Conservation (phyloP, 2,329 filamentous ascomycete genomes). For the Endoconidiophora polonica region DNA sequence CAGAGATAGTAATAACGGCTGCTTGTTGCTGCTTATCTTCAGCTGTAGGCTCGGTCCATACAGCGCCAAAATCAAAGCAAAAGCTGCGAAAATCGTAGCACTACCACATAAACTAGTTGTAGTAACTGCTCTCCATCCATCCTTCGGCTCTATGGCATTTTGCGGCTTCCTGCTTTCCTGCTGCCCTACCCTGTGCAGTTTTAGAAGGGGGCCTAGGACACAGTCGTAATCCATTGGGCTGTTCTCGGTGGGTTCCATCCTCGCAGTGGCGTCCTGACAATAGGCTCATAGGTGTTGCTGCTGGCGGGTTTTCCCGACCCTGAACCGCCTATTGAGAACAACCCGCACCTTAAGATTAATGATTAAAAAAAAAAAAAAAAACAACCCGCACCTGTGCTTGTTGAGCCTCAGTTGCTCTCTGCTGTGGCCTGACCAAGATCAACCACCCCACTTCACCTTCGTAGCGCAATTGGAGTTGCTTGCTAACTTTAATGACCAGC, state of each 20-base stretch:
- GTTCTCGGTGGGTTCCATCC: no score
- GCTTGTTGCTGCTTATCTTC: no score
- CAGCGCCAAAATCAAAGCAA: no score
- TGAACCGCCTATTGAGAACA: neutral
- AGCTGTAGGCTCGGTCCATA: no score
- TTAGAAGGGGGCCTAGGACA: no score
- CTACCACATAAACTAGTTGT: neutral
- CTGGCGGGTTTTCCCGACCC: conserved; percentile 15
- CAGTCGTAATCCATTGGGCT: no score
- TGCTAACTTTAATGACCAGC: neutral
- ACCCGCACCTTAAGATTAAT: no score
- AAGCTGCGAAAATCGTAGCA: neutral
- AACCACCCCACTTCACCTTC: neutral
- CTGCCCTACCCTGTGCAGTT: no score
- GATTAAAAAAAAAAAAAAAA: neutral
- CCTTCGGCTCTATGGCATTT: conserved; percentile 13
- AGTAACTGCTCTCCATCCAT: conserved; percentile 7
- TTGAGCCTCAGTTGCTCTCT: neutral
- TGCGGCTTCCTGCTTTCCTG: conserved; percentile 1
- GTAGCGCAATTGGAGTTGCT: neutral
- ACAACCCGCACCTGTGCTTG: neutral
- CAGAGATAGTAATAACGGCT: no score
- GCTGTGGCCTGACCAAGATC: neutral
- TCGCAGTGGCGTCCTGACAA: no score
- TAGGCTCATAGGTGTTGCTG: neutral